Base-by-base conservation (phyloP, 805 yeast genomes). In the Candida endomychidarum region DNA sequence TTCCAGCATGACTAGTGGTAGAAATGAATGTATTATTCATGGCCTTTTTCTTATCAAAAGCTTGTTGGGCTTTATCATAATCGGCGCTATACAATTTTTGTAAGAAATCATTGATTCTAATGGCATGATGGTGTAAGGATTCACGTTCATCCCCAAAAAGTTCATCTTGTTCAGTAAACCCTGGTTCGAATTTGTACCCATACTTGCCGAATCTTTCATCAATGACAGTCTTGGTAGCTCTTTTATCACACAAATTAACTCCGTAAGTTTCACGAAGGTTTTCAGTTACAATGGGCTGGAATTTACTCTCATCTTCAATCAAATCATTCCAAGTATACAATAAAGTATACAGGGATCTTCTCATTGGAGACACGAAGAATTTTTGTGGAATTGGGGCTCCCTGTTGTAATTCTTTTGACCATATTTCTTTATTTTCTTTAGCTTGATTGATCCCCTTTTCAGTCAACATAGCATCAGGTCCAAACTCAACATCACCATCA, bases 301-400 rank as follows among this genome's bases (percentile, higher is more conserved):
- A 15, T 39, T 51, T 27, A 5, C 23, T 4, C 23, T 29, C 18
- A 19, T 42, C 37, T 24, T 53, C 21, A n/a, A 62, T 47, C 4
- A 68, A 57, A 20, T 65, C 75, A 8, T 64, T 56, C 74, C 79
- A 75, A 1, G 86, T 80, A 32, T 67, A 56, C 5, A 66, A 61
- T 46, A 75, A 63, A 0, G 88, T 82, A 49, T 72, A 72, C n/a
- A 75, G 62, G 16, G 85, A 76, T 50, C 88, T 67, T 34, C 82
- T 78, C 60, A 82, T 71, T 0, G 88, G 87, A 2, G 85, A 79
- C 20, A 73, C 70, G 54, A 74, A 82, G 46, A 75, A 78, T 30
- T 60, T 65, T 16, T 69, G 56, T 0, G 87, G 87, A n/a, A 77
- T 47, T 4, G 82, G 78, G 3, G 77, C 77, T 2, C 80, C 74